Evolutionary conservation across 768 basidiomycete species (phyloP), one percentile per base, ranked within the genome.

Genomic region (Scleroderma bovista): DNA sequence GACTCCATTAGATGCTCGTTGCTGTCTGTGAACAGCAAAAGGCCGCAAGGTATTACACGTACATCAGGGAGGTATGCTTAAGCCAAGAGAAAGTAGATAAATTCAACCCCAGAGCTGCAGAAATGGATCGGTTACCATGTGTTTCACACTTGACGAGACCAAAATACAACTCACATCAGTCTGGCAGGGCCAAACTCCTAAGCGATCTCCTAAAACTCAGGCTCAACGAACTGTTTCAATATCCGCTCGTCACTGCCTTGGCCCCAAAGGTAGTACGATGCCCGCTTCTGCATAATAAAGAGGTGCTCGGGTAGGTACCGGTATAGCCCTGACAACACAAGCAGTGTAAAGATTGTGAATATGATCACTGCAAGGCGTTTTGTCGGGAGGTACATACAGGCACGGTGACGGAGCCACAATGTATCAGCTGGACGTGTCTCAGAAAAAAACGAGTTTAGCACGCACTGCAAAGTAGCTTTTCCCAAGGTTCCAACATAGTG

Each of bases 401-500:
- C 4, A 29, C 26, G 26, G 5, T 29, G 51, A 29, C n/a, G 13
- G 17, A 26, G 37, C 13, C 31, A 26, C 10, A 33, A 40, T 20
- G 23, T 31, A 45, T 34, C 31, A 47, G 26, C n/a, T 17, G 7
- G 37, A 31, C 33, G 15, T 23, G 29, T 33, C 16, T 34, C 34
- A 42, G 16, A 12, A 20, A 20, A 3, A 9, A 51, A 9, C 13
- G 12, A 44, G 44, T 32, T 16, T 33, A 9, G 73, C 11, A 54
- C 84, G 57, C 57, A 85, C 84, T 58, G 52, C 80, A 71, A 44
- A 84, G 55, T 23, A 77, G 42, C 59, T 83, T 82, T 70, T 87
- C 85, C 85, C 84, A 86, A 49, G 79, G 75, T 63, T 87, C 83
- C 51, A 85, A 70, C 71, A 86, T 77, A 16, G 74, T 71, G 38